Base-by-base conservation (phyloP, 2,329 filamentous ascomycete genomes). In the Fusarium paranaense region DNA sequence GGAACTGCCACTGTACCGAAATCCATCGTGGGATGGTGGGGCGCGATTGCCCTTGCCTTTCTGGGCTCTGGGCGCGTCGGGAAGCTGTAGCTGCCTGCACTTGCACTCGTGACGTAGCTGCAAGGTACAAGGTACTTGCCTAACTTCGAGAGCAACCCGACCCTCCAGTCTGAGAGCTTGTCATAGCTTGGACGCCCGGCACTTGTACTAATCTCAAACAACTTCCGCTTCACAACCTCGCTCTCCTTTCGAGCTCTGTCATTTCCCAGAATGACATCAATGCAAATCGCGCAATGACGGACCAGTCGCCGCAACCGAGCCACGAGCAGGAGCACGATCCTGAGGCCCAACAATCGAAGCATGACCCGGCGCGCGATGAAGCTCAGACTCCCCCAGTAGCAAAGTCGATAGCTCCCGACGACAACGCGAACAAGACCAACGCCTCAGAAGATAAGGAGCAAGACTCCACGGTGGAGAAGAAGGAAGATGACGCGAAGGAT, bases 381-480 rank as follows among this genome's bases (percentile, higher is more conserved):
- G 42, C 54, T 64, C 69, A 67, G 22, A 38, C 56, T 16, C 50
- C 54, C 50, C 57, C 64, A n/a, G 62, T 57, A 37, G 32, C 42
- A 14, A 57, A 69, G 52, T 62, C 54, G 20, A 62, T 70, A 45
- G 16, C 47, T 37, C 54, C 54, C 18, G 64, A 67, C 6, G 63
- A 68, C 6, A 79, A 77, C 0, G 80, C 81, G 0, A 79, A 82
- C 0, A 81, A 83, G 0, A 82, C 83, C 0, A 80, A 84, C 0
- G 83, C 84, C 0, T 85, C 84, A 0, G 86, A 85, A 0, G 85
- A 85, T 0, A 85, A 84, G 0, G 85, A 83, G 0, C 84, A 86
- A 0, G 54, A 37, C 30, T 30, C 38, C 16, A 32, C 30, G 32
- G 32, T n/a, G 7, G 68, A 59, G 35, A 62, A 37, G 8, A 42